Base-by-base conservation (phyloP, 495 filamentous ascomycete species). In the Penicillium coprophilum region DNA sequence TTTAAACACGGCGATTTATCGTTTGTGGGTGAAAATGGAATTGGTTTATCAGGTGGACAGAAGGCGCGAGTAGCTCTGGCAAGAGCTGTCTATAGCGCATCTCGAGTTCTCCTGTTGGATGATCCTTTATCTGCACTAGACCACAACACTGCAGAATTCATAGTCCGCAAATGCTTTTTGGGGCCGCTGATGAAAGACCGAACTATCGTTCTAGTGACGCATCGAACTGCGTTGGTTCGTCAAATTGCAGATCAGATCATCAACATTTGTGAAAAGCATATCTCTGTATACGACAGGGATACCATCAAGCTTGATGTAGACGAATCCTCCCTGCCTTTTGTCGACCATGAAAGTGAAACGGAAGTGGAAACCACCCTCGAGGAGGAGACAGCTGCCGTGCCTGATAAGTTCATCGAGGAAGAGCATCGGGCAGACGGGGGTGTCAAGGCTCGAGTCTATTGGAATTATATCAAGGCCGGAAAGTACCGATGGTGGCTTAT, bases 341-440 rank as follows among this genome's bases (percentile, higher is more conserved):
- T 54, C 1, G 67, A 73, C 10, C 67, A 70, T 0, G 65, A 69
- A 8, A 57, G 70, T 10, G 75, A 78, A 12, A 57, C 40, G 5
- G 66, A 70, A 30, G 68, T 77, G 7, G 75, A 82, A 52, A 27
- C 40, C 6, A 60, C 50, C n/a, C 51, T 57, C 1, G 71, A 80
- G 43, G 72, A 81, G 20, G 69, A 83, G 53, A 68, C 68, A 1
- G 77, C 78, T 2, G 77, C 79, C 0, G 71, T 84, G 11, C 84
- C 87, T 1, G 85, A 88, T 13, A 90, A 90, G 61, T 92, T 95
- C 66, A 86, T 92, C 39, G 85, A 92, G 63, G 89, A 95, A 17
- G 90, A 95, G 66, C 77, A 85, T 62, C 80, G 89, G 45, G 87
- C 82, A 0, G 83, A 88, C 59, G 90, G 90, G 48, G 87, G 88